Base-by-base conservation (phyloP, 2,329 filamentous ascomycete species). In the Emmonsiellopsis sp. region DNA sequence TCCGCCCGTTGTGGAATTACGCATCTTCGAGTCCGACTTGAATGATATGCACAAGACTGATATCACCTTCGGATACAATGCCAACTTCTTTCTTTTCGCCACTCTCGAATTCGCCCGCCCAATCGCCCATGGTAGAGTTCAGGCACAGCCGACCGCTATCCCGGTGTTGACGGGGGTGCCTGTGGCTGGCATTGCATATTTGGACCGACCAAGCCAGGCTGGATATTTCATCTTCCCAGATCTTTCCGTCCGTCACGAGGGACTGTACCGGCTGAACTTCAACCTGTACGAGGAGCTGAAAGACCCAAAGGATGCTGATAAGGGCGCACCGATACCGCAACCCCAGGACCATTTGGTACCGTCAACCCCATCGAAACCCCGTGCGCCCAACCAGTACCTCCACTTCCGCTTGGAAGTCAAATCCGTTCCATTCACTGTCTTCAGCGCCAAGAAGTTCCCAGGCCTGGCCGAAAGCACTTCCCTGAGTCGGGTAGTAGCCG, bases 151-250 rank as follows among this genome's bases (percentile, higher is more conserved):
- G n/a, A 81, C 86, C 9, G 81, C 83, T 49, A 85, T 83, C 54
- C 87, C 93, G 0, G 91, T 97, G 26, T 76, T 98, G 61, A 97
- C 92, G 0, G 93, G 93, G 59, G 92, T 95, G 62, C 90, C 91
- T 0, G 92, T 95, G 11, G 93, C 92, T 15, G 93, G 92, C 54
- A 95, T 96, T 80, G 91, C 92, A 26, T 96, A 97, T 67, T 80
- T 98, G 50, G 92, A 97, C 67, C 86, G 92, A 44, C 93, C 93
- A 1, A 73, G 69, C 2, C 81, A 81, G 16, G 83, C 83, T 13
- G 93, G 91, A 52, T 98, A 97, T 71, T 98, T 98, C 71, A 88
- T 98, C 69, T 98, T 98, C 68, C 93, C 93, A 2, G 93, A 98
- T 70, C 77, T 97, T 31, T 96, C 92, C 0, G 92, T 98, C 47